Base-by-base conservation (phyloP, 2,329 filamentous ascomycete genomes). In the Alternaria gansuensis region DNA sequence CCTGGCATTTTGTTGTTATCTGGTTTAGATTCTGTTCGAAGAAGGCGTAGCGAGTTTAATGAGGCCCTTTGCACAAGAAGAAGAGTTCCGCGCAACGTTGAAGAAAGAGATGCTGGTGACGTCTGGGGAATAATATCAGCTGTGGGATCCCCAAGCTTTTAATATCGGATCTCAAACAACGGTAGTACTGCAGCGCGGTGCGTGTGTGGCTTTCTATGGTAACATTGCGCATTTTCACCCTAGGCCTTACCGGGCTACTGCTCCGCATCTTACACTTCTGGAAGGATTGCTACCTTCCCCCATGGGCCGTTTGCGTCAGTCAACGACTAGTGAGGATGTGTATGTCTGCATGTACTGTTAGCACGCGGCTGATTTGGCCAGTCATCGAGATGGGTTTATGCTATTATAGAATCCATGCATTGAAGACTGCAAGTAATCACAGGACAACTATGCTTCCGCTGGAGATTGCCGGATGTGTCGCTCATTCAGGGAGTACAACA, bases 241-340 rank as follows among this genome's bases (percentile, higher is more conserved):
- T 75, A 75, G 59, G 53, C 72, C 63, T 24, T 31, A 68, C 63
- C 9, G 43, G 66, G 74, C 5, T 41, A 60, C 24, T 71, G 28
- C 73, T 75, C 74, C 74, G 73, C 62, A 66, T 64, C 64, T 66
- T 62, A 69, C 60, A 57, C 60, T 75, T 75, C 69, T 70, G 71
- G 72, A 75, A 75, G 67, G 66, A 70, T 71, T 63, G 52, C 59
- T 51, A 21, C 54, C 48, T 51, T 39, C 60, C 46, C 53, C 63
- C 56, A 67, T 57, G 66, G 63, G 58, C 59, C 44, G 60, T 51
- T 58, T 37, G 49, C 59, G 41, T 45, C 49, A 62, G 57, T 37
- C 49, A 45, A 53, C 39, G 40, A 52, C 55, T 51, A 49, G 55
- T 36, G 49, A 40, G 33, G 36, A 49, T 55, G 33, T 29, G 31